Base-by-base conservation (phyloP, 2,329 filamentous ascomycete genomes). In the Orbilia brochopaga region DNA sequence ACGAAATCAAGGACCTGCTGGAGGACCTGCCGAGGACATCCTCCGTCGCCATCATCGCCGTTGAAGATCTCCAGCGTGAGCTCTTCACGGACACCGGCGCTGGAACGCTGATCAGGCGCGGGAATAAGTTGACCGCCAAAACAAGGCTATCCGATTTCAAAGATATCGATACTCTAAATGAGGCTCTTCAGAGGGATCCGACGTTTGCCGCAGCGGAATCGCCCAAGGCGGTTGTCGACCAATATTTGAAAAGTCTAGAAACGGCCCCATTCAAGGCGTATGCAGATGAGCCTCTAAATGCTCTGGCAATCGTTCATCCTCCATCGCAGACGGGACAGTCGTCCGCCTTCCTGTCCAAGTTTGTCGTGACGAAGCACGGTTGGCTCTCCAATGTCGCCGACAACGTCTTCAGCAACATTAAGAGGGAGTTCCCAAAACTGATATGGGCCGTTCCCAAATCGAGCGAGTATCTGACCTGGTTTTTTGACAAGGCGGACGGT, bases 381-480 rank as follows among this genome's bases (percentile, higher is more conserved):
- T 97, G 93, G 92, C 82, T 97, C 70, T 94, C 89, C 69, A 97
- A 97, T 78, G 88, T 97, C 35, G 90, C 92, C 30, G 94, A 97
- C 80, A 97, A 97, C 78, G 90, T 97, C 66, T 96, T 97, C 80
- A 87, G 89, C 74, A 89, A 90, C 74, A 90, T 97, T 79, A 95
- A 93, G 84, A 95, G 96, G 81, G 93, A 97, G 78, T 90, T 92
- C 80, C 88, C 92, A 62, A 91, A 89, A 81, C 84, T 97, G 75
- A 90, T 91, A 74, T 99, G 92, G 93, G 96, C 92, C n/a, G 93
- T 97, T 72, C 93, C 90, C 82, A 89, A 92, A 78, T 90, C 95
- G 76, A 92, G 97, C 77, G 93, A 97, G 84, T 97, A 97, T 79
- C 83, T 97, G 77, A 92, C 91, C 10, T 97, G 93, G 94, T 97